phyloP scores from a whole-genome alignment of 202 grass and related monocot species.

The Brachypodium distachyon region DNA sequence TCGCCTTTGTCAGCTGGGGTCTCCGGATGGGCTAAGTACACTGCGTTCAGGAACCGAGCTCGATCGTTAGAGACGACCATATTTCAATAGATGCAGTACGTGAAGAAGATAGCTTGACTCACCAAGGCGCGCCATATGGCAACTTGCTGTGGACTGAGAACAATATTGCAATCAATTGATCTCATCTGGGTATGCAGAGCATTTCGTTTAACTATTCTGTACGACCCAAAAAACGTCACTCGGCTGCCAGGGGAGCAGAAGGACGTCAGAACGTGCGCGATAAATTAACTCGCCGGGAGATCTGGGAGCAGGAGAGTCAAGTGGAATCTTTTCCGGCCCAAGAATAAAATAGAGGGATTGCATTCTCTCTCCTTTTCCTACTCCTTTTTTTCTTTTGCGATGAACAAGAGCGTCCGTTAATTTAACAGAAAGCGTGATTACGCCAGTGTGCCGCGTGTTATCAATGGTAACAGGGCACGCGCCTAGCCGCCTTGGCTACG shows the following conservation, averaged over 20 bases:
- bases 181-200: neutral
- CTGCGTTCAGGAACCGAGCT: neutral
- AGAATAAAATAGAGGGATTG: neutral
- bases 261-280: neutral
- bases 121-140: neutral
- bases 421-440: no score
- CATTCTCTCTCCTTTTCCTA: no score
- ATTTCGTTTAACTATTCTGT: neutral
- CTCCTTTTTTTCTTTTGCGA: no score
- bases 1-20: slow-evolving; percentile 15
- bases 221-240: neutral
- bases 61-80: neutral
- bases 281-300: neutral
- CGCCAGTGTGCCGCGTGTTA: no score
- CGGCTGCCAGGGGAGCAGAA: neutral
- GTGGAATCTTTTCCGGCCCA: neutral
- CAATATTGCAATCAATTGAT: neutral
- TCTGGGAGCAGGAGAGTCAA: neutral
- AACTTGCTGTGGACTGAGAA: neutral
- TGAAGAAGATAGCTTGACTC: neutral
- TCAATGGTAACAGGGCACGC: no score
- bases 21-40: neutral
- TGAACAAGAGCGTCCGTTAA: no score
- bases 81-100: neutral
- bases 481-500: no score